A percentile compares a stretch with the other conserved stretches of the same genome.
Evolutionary conservation across 1,284 basidiomycete species (phyloP).

Genomic region (Paramarasmius palmivorus): DNA sequence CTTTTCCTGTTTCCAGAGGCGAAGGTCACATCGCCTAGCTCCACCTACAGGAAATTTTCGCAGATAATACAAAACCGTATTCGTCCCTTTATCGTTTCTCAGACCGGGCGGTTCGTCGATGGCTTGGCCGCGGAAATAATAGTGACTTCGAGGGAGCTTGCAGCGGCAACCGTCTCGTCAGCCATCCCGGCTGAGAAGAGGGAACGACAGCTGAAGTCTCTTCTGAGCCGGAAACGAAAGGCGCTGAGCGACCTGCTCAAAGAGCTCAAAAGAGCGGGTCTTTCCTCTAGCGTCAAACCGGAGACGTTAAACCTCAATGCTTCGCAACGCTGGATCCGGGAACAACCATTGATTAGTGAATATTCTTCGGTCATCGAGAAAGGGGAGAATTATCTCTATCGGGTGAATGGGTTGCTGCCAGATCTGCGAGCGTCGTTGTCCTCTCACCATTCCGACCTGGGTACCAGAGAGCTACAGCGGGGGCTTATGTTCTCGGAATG

Average conservation of each 20-base stretch:
- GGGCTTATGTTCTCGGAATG: conserved; percentile 84
- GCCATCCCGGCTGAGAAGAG: conserved; percentile 58
- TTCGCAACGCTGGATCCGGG: conserved; percentile 66
- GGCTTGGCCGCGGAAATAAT: conserved; percentile 79
- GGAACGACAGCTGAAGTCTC: conserved; percentile 74
- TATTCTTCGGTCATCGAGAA: conserved; percentile 30
- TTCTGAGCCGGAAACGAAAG: conserved; percentile 84
- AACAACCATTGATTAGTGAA: conserved; percentile 49
- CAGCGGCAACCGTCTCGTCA: conserved; percentile 49
- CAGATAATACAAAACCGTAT: conserved; percentile 43
- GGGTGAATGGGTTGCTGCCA: conserved; percentile 70
- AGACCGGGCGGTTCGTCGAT: conserved; percentile 48
- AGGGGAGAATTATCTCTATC: conserved; percentile 72
- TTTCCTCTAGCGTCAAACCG: conserved; percentile 73
- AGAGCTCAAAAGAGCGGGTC: conserved; percentile 82
- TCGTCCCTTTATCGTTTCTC: conserved; percentile 38
- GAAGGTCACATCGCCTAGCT: conserved; percentile 2
- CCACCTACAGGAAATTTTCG: conserved; percentile 51
- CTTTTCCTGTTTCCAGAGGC: background rate
- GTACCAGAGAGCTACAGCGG: conserved; percentile 83
- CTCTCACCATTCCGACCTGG: conserved; percentile 80
- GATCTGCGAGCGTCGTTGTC: conserved; percentile 66
- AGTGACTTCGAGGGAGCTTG: conserved; percentile 63
- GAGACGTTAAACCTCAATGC: conserved; percentile 68
- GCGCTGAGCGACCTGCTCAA: conserved; percentile 92